A percentile compares a stretch with the other conserved stretches of the same genome.
Conservation (phyloP, 768 basidiomycete species). For the Erythrobasidium yunnanense region DNA sequence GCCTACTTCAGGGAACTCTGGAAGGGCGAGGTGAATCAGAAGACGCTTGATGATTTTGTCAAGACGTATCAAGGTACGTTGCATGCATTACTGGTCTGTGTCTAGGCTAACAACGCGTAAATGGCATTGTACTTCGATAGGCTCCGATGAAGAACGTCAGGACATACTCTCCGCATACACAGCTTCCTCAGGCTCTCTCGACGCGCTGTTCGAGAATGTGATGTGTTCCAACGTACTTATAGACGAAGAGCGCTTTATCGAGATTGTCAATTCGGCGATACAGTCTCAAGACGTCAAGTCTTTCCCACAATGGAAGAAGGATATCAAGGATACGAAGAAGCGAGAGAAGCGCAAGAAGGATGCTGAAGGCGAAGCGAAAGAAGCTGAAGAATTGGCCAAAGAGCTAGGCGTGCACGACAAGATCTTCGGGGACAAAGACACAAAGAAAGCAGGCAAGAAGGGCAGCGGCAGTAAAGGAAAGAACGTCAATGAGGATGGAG, state of each 20-base stretch:
- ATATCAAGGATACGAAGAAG: conserved; percentile 68
- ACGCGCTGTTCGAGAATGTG: conserved; percentile 68
- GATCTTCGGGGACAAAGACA: conserved; percentile 29
- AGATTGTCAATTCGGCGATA: conserved; percentile 59
- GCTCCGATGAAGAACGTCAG: conserved; percentile 68
- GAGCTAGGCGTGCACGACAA: conserved; percentile 38
- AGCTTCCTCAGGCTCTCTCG: conserved; percentile 62
- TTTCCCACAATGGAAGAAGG: conserved; percentile 54
- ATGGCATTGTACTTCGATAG: conserved; percentile 45
- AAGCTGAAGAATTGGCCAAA: conserved; percentile 37
- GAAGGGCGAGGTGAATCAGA: conserved; percentile 34
- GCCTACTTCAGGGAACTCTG: conserved; percentile 58
- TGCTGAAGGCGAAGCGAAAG: conserved; percentile 35
- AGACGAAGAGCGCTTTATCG: conserved; percentile 76
- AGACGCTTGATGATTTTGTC: conserved; percentile 81
- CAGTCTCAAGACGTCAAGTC: conserved; percentile 50
- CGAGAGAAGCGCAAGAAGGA: conserved; percentile 29
- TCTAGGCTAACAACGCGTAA: background rate
- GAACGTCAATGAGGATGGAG: conserved; percentile 24
- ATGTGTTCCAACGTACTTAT: conserved; percentile 59
- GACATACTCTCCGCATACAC: conserved; percentile 69
- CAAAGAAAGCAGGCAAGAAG: background rate
- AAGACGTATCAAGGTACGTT: conserved; percentile 78
- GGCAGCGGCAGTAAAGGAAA: conserved; percentile 23
- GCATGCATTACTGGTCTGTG: background rate